Evolutionary conservation across 805 yeast species (phyloP).

Genomic region (Candida manassasensis): DNA sequence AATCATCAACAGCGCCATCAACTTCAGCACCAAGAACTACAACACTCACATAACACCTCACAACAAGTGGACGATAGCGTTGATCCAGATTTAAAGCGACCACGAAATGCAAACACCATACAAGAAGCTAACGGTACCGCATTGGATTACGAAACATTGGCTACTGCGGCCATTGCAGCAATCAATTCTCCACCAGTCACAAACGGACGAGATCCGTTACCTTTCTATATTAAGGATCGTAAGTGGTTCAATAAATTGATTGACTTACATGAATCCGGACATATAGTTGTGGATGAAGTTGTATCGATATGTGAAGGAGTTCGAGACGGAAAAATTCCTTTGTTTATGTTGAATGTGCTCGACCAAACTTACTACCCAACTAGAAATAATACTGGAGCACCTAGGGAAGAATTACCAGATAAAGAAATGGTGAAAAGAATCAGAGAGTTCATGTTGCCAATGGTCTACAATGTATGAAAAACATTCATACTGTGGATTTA

Average conservation of each 20-base stretch:
- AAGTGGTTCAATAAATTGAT: constrained; percentile 34
- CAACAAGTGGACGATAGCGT: constrained; percentile 20
- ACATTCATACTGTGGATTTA: too few species aligned
- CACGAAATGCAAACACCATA: constrained; percentile 11
- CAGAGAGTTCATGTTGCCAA: constrained; percentile 31
- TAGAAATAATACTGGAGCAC: constrained; percentile 10
- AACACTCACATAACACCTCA: constrained; percentile 1
- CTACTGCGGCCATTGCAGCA: constrained; percentile 30
- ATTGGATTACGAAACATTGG: constrained; percentile 21
- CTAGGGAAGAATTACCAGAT: constrained; percentile 15
- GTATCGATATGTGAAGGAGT: constrained; percentile 32
- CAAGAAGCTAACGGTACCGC: constrained; percentile 9
- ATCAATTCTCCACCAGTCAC: constrained; percentile 26
- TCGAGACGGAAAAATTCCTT: constrained; percentile 33
- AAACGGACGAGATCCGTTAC: constrained; percentile 17
- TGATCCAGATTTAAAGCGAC: constrained; percentile 25
- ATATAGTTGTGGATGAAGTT: constrained; percentile 26
- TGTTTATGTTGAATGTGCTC: constrained; percentile 30
- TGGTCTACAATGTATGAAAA: constrained; percentile 19
- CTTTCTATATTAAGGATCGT: constrained; percentile 30
- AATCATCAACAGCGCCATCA: constrained; percentile 2
- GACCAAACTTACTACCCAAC: constrained; percentile 28
- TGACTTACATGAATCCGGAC: constrained; percentile 21
- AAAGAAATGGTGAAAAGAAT: constrained; percentile 28
- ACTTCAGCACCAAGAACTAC: constrained; percentile 5